Evolutionary conservation across 2,329 filamentous ascomycete genomes (phyloP).

Genomic region (Colletotrichum lentis): DNA sequence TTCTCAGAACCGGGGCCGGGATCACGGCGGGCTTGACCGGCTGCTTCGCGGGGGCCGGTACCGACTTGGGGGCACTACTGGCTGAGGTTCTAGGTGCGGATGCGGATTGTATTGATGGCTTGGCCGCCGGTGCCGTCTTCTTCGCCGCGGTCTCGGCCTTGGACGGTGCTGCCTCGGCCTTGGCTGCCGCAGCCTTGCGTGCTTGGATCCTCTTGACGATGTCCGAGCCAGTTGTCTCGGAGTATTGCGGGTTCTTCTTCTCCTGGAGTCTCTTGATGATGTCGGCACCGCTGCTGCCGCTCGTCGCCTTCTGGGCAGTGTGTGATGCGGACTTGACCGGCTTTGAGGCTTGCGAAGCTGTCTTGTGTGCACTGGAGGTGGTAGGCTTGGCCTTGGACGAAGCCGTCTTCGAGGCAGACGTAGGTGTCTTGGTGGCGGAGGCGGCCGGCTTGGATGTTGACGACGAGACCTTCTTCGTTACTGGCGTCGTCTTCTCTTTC

Average conservation of each 20-base stretch:
- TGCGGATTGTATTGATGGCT: neutral
- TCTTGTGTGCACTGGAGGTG: neutral
- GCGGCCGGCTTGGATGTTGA: constrained; percentile 8
- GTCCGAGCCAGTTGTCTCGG: constrained; percentile 11
- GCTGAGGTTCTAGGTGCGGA: constrained; percentile 3
- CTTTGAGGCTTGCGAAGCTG: neutral
- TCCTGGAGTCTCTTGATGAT: constrained; percentile 12
- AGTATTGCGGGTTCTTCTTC: constrained; percentile 20
- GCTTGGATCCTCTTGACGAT: constrained; percentile 29
- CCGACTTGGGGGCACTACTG: neutral
- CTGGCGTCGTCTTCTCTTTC: constrained; percentile 10
- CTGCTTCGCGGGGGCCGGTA: neutral
- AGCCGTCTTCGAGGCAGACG: neutral
- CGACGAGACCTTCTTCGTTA: constrained; percentile 10
- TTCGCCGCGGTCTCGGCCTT: neutral
- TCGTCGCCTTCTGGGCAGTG: neutral
- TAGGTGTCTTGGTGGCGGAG: neutral
- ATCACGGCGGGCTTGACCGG: neutral
- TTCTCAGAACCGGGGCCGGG: constrained; percentile 8
- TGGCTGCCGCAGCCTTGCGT: constrained; percentile 15
- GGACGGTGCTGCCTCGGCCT: neutral
- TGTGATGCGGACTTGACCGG: neutral
- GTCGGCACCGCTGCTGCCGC: constrained; percentile 3
- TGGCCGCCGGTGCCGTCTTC: neutral
- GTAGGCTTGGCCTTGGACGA: neutral